These are phyloP conservation scores for Perilla frutescens DNA, from an alignment of 257 asterid species.

Conservation along the genomic window DNA sequence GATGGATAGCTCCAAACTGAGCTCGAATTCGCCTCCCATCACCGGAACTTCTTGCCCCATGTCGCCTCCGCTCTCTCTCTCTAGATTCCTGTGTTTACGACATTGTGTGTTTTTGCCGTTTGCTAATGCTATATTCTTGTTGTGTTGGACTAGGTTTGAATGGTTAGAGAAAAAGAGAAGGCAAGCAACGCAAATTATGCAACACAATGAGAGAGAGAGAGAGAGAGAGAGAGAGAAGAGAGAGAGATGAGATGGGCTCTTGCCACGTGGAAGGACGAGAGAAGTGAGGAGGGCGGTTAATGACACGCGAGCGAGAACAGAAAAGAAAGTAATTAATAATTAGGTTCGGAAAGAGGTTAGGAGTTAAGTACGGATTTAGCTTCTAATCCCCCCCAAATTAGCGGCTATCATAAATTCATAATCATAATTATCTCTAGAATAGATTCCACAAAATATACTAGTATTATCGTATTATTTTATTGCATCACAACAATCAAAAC, in stretches of 20 bases:
- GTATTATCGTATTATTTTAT: too few species aligned
- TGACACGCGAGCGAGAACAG: slow-evolving; percentile 44
- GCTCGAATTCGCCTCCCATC: slow-evolving; percentile 47
- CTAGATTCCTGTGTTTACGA: too few species aligned
- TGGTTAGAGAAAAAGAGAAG: slow-evolving; percentile 1
- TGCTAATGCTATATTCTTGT: neutral
- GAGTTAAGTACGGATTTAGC: slow-evolving; percentile 47
- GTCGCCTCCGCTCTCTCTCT: neutral
- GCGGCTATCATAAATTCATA: slow-evolving; percentile 23
- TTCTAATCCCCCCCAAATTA: slow-evolving; percentile 37
- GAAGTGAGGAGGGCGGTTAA: slow-evolving; percentile 27
- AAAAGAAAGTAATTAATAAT: slow-evolving; percentile 11
- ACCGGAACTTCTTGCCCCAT: slow-evolving; percentile 26
- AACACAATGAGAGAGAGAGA: neutral
- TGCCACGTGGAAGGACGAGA: slow-evolving; percentile 58
- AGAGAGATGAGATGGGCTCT: slow-evolving; percentile 31
- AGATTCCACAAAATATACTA: neutral
- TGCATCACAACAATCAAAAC: too few species aligned
- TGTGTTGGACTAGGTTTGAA: slow-evolving; percentile 44
- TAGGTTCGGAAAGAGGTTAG: slow-evolving; percentile 18
- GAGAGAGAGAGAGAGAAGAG: slow-evolving; percentile 24
- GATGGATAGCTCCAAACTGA: slow-evolving; percentile 68
- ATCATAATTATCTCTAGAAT: too few species aligned
- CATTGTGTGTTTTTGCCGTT: neutral
- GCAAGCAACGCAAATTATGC: slow-evolving; percentile 5